phyloP scores from a whole-genome alignment of 2,329 filamentous ascomycete species.

The Botryotinia calthae region DNA sequence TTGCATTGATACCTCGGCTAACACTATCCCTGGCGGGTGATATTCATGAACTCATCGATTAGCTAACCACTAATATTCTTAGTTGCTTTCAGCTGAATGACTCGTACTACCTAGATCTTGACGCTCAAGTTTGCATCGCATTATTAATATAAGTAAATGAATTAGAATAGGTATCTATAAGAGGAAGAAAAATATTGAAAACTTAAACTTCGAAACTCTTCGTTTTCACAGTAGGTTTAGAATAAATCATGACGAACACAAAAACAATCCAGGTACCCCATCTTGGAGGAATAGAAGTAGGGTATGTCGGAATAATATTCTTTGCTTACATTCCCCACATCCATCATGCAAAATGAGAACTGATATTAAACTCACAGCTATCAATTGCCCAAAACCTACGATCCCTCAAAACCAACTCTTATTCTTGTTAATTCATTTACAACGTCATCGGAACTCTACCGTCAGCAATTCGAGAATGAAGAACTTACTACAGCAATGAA shows the following conservation, averaged over 20 bases:
- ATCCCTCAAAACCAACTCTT: constrained; percentile 51
- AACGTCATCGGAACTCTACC: constrained; percentile 48
- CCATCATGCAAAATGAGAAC: background rate
- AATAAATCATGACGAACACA: constrained; percentile 27
- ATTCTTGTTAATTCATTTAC: constrained; percentile 54
- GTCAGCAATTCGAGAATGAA: constrained; percentile 44
- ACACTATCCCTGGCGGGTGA: background rate
- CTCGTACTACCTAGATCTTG: background rate
- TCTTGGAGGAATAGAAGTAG: constrained; percentile 48
- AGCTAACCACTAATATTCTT: background rate
- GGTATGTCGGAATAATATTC: constrained; percentile 38
- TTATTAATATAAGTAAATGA: background rate
- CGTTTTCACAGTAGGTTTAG: background rate
- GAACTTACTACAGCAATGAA: constrained; percentile 46
- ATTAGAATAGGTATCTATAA: background rate
- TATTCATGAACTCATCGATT: background rate
- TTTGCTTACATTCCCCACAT: background rate
- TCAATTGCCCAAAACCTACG: constrained; percentile 40
- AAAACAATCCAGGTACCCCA: constrained; percentile 48
- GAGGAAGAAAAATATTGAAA: background rate
- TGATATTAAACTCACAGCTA: constrained; percentile 18
- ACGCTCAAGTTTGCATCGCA: background rate
- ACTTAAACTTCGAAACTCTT: background rate
- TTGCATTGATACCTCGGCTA: background rate
- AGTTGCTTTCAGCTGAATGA: background rate